Conservation (phyloP, 2,329 filamentous ascomycete genomes). For the Fusarium verrucosum region DNA sequence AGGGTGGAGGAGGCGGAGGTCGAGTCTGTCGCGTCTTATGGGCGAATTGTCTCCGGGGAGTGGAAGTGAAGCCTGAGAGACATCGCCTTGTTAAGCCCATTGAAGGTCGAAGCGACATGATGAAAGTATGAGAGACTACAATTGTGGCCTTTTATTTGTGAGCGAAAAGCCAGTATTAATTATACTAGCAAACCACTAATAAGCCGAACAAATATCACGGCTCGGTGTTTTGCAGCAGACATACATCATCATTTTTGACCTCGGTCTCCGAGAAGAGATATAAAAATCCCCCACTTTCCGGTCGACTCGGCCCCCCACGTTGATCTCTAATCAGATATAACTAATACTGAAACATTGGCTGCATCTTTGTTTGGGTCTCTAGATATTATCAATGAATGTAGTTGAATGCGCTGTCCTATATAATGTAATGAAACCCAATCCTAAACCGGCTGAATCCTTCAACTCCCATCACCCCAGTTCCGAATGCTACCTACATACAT, state of each 20-base stretch:
- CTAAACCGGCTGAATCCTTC: slow-evolving; percentile 9
- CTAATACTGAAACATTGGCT: slow-evolving; percentile 13
- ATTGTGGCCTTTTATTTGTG: background rate
- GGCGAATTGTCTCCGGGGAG: slow-evolving; percentile 24
- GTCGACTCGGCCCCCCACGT: slow-evolving; percentile 27
- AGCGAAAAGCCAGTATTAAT: background rate
- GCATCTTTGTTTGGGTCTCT: background rate
- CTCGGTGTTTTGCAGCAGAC: slow-evolving; percentile 22
- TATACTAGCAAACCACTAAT: background rate
- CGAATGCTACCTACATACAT: slow-evolving; percentile 37
- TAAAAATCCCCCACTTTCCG: slow-evolving; percentile 39
- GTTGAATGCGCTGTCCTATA: background rate
- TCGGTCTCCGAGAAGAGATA: slow-evolving; percentile 37
- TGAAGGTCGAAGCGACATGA: slow-evolving; percentile 33
- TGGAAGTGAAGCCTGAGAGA: slow-evolving; percentile 11
- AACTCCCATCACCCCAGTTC: slow-evolving; percentile 24
- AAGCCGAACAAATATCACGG: slow-evolving; percentile 29
- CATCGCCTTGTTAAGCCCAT: slow-evolving; percentile 24
- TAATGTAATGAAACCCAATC: slow-evolving; percentile 17
- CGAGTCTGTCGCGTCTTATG: slow-evolving; percentile 27
- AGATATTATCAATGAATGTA: background rate
- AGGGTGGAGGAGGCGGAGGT: slow-evolving; percentile 44
- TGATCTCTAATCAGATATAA: slow-evolving; percentile 18
- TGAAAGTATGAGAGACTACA: background rate
- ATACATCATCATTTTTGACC: slow-evolving; percentile 27